Base-by-base conservation (phyloP, 805 yeast species). In the Komagataella phaffii region DNA sequence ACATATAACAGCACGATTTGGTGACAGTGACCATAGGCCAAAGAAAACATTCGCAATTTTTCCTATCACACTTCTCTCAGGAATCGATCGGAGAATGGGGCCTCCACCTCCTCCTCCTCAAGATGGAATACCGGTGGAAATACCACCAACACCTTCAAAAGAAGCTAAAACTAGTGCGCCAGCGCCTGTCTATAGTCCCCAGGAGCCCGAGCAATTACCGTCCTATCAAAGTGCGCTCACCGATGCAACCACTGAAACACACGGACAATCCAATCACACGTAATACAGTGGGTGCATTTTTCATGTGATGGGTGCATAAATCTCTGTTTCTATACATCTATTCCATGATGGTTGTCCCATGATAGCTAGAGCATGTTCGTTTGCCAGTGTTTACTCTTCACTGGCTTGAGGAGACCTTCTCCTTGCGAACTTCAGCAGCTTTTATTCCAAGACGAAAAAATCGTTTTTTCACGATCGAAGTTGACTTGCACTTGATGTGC, bases 1-100 rank as follows among this genome's bases (percentile, higher is more conserved):
- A 45, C 61, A 58, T 44, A 58, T 75, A 10, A 55, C 57, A 1
- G 68, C 63, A 3, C 71, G 70, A 1, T 56, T 72, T 23, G 52
- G 59, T 1, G 59, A 58, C 2, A 23, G 52, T 1, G 47, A 45
- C 17, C 47, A 45, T 5, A 30, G 40, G 5, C 40, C 40, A 2
- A 30, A 30, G 40, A 30, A 8, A 30, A 14, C 10, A 10, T 5
- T 14, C 12, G 10, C 14, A 6, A 10, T 14, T 10, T 30, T 30
- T 30, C 40, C 12, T 10, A 14, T 30, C 14, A 30, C 14, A 14
- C 14, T 30, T 10, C 40, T 30, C 12, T 30, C 40, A 30, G 40
- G 40, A 14, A 30, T 30, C 3, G 14, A 30, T 30, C 40, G 40
- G 40, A 30, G 14, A 30, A 30, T 17, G 17, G 17, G 17, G 17